Evolutionary conservation across 768 basidiomycete genomes (phyloP).

Genomic region (Hortiboletus flavorubellus): DNA sequence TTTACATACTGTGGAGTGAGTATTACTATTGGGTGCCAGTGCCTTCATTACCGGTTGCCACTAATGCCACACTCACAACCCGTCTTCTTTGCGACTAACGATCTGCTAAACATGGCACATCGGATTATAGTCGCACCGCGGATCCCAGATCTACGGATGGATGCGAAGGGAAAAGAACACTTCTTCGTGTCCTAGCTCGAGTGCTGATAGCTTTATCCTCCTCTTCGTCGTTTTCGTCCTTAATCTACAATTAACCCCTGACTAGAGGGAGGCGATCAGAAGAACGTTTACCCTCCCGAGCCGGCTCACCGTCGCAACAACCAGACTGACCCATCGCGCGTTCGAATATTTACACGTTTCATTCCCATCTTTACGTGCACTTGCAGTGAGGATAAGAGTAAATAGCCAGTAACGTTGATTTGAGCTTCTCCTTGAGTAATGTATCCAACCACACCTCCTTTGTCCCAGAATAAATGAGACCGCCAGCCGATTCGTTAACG

Average conservation of each 20-base stretch:
- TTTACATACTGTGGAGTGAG: slow-evolving; percentile 13
- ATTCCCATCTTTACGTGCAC: slow-evolving; percentile 8
- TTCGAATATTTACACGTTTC: neutral
- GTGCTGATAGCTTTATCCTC: neutral
- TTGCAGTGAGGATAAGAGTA: neutral
- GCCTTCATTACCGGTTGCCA: neutral
- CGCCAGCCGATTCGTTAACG: neutral
- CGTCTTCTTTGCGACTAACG: slow-evolving; percentile 6
- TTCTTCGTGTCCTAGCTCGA: neutral
- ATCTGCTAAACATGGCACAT: slow-evolving; percentile 4
- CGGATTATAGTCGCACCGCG: neutral
- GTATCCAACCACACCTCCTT: neutral
- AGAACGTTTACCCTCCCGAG: too few relatives aligned
- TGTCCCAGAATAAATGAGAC: too few relatives aligned
- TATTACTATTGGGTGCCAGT: slow-evolving; percentile 2
- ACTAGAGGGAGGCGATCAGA: neutral
- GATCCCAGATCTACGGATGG: slow-evolving; percentile 3
- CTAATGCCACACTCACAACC: neutral
- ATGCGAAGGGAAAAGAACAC: neutral
- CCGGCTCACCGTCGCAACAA: neutral
- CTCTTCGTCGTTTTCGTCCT: neutral
- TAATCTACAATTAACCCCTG: neutral
- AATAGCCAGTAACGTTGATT: neutral
- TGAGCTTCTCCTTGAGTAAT: slow-evolving; percentile 4
- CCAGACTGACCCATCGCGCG: neutral